Evolutionary conservation across 83 land plant genomes (phyloP).

Genomic region (Thuja plicata): DNA sequence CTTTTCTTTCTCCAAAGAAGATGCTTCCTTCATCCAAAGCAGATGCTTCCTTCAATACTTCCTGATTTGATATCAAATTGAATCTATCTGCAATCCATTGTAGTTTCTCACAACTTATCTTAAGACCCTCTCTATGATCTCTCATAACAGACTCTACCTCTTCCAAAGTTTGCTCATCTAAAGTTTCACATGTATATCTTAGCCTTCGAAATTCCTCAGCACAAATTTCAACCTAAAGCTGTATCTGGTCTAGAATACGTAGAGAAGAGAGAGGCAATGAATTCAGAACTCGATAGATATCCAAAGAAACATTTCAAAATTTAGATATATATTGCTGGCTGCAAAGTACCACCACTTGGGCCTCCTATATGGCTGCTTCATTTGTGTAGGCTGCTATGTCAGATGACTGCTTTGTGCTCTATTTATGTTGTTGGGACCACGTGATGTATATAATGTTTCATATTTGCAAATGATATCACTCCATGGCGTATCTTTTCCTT

Average conservation of each 20-base stretch:
- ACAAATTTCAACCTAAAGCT: constrained; percentile 12
- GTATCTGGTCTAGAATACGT: neutral
- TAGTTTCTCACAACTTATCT: constrained; percentile 23
- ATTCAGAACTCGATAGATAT: neutral
- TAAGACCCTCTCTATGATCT: constrained; percentile 17
- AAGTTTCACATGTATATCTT: constrained; percentile 9
- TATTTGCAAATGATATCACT: too few species aligned
- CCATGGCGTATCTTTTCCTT: too few species aligned
- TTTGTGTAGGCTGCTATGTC: too few species aligned
- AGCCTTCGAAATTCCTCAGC: constrained; percentile 10
- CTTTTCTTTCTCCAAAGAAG: constrained; percentile 18
- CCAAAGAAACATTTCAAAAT: neutral
- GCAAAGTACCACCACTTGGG: too few species aligned
- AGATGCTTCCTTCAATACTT: constrained; percentile 22
- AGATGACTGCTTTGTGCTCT: too few species aligned
- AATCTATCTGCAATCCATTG: constrained; percentile 18
- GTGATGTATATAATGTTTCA: too few species aligned
- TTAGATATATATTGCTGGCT: neutral
- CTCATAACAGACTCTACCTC: constrained; percentile 19
- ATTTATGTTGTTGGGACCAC: too few species aligned
- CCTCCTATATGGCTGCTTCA: too few species aligned
- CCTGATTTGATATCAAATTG: constrained; percentile 28
- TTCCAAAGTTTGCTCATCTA: constrained; percentile 17
- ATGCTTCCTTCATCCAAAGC: constrained; percentile 23
- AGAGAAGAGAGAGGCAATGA: constrained; percentile 5